Evolutionary conservation across 129 eudicot genomes (phyloP).

Genomic region (Gnaphalium uliginosum): DNA sequence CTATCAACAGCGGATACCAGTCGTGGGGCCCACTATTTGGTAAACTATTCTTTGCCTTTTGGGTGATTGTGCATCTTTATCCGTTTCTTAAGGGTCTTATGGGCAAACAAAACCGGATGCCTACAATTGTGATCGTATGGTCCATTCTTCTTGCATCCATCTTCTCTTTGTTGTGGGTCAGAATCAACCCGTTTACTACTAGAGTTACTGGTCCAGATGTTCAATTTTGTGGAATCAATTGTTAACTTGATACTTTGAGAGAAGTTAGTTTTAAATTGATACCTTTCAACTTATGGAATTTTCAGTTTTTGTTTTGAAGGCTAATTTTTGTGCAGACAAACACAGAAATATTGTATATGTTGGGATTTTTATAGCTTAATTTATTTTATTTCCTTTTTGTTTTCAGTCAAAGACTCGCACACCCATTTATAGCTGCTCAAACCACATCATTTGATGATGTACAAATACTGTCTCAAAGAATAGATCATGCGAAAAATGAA

Average conservation of each 20-base stretch:
- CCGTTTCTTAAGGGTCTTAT: constrained; percentile 89
- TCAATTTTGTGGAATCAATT: constrained; percentile 70
- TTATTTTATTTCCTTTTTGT: no score
- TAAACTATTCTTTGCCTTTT: constrained; percentile 78
- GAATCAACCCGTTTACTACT: constrained; percentile 75
- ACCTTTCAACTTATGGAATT: no score
- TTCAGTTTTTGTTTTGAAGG: no score
- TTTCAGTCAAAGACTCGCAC: no score
- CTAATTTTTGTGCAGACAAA: no score
- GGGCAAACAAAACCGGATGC: constrained; percentile 92
- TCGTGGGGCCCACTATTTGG: constrained; percentile 94
- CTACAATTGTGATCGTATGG: constrained; percentile 82
- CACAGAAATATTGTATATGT: no score
- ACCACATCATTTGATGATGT: no score
- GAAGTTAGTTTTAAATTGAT: not conserved
- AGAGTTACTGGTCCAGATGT: constrained; percentile 78
- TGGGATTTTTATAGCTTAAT: no score
- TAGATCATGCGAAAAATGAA: no score
- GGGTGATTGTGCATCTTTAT: constrained; percentile 95
- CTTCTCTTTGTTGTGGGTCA: constrained; percentile 81
- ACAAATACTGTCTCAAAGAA: no score
- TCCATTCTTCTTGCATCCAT: constrained; percentile 81
- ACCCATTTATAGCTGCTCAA: no score
- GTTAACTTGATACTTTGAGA: constrained; percentile 28
- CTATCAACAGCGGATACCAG: constrained; percentile 83